Percentiles rank a stretch among this genome's conserved stretches.
phyloP scores from a whole-genome alignment of 1,284 basidiomycete genomes.

The Malassezia furfur region DNA sequence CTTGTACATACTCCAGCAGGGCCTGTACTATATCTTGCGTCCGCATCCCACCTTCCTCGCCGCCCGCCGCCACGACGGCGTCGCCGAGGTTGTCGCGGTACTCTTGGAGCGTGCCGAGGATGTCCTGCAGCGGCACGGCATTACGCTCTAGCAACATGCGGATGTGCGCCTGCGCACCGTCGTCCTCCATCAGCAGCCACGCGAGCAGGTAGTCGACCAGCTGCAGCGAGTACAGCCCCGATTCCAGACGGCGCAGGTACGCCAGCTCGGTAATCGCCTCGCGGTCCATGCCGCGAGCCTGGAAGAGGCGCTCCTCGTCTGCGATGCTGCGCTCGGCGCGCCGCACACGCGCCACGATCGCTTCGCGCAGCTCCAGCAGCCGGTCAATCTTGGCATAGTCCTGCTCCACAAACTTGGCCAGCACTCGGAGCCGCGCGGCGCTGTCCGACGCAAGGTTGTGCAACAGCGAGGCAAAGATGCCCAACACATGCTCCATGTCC shows the following conservation, averaged over 20 bases:
- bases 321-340: conserved; percentile 59
- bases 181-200: conserved; percentile 96
- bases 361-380: conserved; percentile 73
- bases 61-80: conserved; percentile 6
- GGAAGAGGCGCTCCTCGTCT: conserved; percentile 59
- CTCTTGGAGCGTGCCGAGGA: conserved; percentile 23
- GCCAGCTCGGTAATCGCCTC: conserved; percentile 63
- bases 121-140: conserved; percentile 8
- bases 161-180: conserved; percentile 55
- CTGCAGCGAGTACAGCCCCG: conserved; percentile 78
- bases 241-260: conserved; percentile 74
- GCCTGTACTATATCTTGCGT: conserved; percentile 29
- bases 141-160: conserved; percentile 19
- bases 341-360: conserved; percentile 57
- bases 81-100: conserved; percentile 34
- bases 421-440: conserved; percentile 65
- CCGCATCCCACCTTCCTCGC: conserved; percentile 7
- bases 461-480: conserved; percentile 77
- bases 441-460: conserved; percentile 81
- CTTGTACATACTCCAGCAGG: conserved; percentile 28
- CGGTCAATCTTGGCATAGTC: conserved; percentile 89
- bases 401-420: conserved; percentile 85
- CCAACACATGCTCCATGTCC: conserved; percentile 75
- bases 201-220: conserved; percentile 83
- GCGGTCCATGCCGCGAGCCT: conserved; percentile 56